Conservation (phyloP, 371 early-diverging fungal species). For the Mortierella sp. region DNA sequence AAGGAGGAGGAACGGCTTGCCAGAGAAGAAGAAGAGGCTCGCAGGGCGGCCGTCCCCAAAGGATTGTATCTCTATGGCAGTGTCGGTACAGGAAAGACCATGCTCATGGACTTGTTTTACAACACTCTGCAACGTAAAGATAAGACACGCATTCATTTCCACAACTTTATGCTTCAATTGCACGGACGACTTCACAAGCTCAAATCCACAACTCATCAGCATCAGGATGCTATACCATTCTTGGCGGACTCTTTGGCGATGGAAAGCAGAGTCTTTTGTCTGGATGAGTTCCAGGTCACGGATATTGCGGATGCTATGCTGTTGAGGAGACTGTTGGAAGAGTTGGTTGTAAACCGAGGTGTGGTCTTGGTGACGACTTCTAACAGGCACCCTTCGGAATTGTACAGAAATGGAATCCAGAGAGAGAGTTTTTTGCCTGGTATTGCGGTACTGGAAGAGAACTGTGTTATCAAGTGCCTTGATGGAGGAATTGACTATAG, state of each 20-base stretch:
- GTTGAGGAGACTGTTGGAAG: slow-evolving; percentile 83
- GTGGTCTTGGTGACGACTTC: slow-evolving; percentile 93
- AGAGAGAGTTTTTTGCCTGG: slow-evolving; percentile 91
- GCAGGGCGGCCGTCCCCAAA: slow-evolving; percentile 53
- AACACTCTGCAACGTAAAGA: slow-evolving; percentile 74
- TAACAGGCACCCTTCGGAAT: slow-evolving; percentile 91
- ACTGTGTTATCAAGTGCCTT: slow-evolving; percentile 84
- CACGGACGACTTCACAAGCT: slow-evolving; percentile 88
- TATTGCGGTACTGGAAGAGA: slow-evolving; percentile 86
- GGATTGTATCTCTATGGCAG: slow-evolving; percentile 79
- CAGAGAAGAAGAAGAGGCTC: slow-evolving; percentile 45
- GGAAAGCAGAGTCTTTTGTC: slow-evolving; percentile 89
- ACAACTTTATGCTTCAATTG: slow-evolving; percentile 95
- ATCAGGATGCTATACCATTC: slow-evolving; percentile 80
- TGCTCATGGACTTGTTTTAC: slow-evolving; percentile 97
- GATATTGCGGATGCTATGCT: slow-evolving; percentile 98
- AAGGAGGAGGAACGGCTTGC: slow-evolving; percentile 47
- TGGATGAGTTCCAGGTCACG: slow-evolving; percentile 97
- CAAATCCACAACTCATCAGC: slow-evolving; percentile 64
- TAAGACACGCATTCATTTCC: slow-evolving; percentile 93
- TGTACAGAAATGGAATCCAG: slow-evolving; percentile 97
- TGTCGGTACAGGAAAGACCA: slow-evolving; percentile 93
- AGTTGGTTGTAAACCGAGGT: slow-evolving; percentile 85
- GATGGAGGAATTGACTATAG: slow-evolving; percentile 95
- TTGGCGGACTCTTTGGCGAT: slow-evolving; percentile 86